phyloP scores from a whole-genome alignment of 2,329 filamentous ascomycete species.

The Pezizomycotina sp. region DNA sequence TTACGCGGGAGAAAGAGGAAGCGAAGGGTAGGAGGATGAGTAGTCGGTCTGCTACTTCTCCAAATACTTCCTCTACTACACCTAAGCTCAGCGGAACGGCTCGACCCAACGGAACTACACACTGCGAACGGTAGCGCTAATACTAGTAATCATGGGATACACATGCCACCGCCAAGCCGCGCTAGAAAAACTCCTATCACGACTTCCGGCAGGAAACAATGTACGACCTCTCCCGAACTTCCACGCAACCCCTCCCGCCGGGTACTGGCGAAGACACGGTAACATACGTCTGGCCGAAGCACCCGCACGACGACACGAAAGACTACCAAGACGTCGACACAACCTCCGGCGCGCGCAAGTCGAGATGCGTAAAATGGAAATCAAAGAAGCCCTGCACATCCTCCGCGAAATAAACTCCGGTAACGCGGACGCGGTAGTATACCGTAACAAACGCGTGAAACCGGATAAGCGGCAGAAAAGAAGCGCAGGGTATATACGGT shows the following conservation, averaged over 20 bases:
- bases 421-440: slow-evolving; percentile 35
- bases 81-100: too few species aligned
- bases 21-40: too few species aligned
- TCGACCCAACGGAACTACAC: too few species aligned
- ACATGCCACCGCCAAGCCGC: too few species aligned
- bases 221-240: too few species aligned
- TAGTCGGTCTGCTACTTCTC: too few species aligned
- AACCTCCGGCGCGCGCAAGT: slow-evolving; percentile 46
- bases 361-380: slow-evolving; percentile 45
- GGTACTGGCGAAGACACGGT: slow-evolving; percentile 30
- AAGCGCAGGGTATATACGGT: slow-evolving; percentile 42
- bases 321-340: slow-evolving; percentile 45
- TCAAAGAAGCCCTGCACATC: slow-evolving; percentile 45
- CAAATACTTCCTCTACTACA: too few species aligned
- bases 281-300: slow-evolving; percentile 25
- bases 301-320: slow-evolving; percentile 29
- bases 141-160: too few species aligned
- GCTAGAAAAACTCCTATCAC: too few species aligned
- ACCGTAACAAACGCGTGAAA: slow-evolving; percentile 24
- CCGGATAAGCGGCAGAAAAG: slow-evolving; percentile 42
- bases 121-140: too few species aligned
- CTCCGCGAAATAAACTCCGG: slow-evolving; percentile 41
- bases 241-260: slow-evolving; percentile 19
- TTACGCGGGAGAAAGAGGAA: slow-evolving; percentile 9
- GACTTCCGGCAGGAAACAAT: too few species aligned